Conservation (phyloP, 2,329 filamentous ascomycete species). For the Diplocarpon mali region DNA sequence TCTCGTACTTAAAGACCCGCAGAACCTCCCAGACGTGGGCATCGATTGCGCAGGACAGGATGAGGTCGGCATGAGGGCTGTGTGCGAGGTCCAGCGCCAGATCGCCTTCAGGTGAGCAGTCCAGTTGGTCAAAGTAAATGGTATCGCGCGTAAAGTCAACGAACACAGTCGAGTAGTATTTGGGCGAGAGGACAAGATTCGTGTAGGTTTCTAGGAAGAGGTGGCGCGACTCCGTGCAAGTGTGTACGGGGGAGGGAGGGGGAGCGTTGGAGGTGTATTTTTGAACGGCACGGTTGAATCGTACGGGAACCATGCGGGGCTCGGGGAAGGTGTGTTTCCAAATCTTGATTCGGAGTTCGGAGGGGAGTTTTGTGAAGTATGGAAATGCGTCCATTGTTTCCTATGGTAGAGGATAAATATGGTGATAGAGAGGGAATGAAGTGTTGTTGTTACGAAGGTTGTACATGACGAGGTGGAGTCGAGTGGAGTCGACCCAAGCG, state of each 20-base stretch:
- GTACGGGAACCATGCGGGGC: constrained; percentile 17
- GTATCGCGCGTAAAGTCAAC: constrained; percentile 20
- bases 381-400: constrained; percentile 6
- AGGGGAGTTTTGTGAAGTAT: constrained; percentile 17
- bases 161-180: constrained; percentile 17
- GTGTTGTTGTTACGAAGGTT: too few species aligned
- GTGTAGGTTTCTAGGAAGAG: constrained; percentile 17
- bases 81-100: constrained; percentile 18
- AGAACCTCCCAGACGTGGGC: constrained; percentile 22
- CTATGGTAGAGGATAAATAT: neutral
- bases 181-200: constrained; percentile 16
- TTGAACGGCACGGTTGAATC: constrained; percentile 13
- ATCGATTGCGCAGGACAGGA: constrained; percentile 19
- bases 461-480: too few species aligned
- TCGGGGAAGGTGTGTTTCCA: constrained; percentile 15
- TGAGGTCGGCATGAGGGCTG: constrained; percentile 15
- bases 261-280: constrained; percentile 13
- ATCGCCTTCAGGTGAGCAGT: constrained; percentile 22
- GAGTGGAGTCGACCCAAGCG: too few species aligned
- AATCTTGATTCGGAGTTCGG: constrained; percentile 22
- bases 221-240: constrained; percentile 17
- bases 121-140: constrained; percentile 21
- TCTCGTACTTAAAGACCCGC: constrained; percentile 18
- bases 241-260: constrained; percentile 13
- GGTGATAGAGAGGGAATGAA: too few species aligned